These are phyloP conservation scores for Tylopilus sp. DNA, from an alignment of 768 basidiomycete genomes.

Conservation along the genomic window DNA sequence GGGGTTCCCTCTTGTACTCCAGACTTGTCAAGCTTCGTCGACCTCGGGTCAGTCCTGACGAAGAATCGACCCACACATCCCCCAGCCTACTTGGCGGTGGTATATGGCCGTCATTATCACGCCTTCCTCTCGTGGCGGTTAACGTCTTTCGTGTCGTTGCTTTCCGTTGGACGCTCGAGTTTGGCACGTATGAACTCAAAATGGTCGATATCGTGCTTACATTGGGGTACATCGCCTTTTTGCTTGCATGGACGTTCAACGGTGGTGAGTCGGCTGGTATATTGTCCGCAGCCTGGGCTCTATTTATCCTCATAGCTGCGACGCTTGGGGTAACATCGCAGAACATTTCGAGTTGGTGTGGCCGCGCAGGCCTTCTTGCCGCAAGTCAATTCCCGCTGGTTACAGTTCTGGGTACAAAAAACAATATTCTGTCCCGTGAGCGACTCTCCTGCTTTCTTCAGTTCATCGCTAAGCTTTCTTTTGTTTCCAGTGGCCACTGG, in stretches of 20 bases:
- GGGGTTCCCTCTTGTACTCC: slow-evolving; percentile 24
- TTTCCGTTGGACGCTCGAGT: slow-evolving; percentile 46
- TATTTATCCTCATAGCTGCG: slow-evolving; percentile 4
- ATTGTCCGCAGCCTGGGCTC: too few species aligned
- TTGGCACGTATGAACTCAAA: slow-evolving; percentile 39
- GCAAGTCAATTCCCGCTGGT: slow-evolving; percentile 41
- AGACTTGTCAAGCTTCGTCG: slow-evolving; percentile 11
- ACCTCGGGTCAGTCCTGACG: slow-evolving; percentile 1
- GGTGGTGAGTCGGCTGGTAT: slow-evolving; percentile 36
- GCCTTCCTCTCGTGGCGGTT: slow-evolving; percentile 36
- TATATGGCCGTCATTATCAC: slow-evolving; percentile 35
- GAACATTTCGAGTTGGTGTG: slow-evolving; percentile 24
- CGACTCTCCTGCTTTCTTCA: not conserved
- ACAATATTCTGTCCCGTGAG: slow-evolving; percentile 43
- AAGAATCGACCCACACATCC: slow-evolving; percentile 13
- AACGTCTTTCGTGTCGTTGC: slow-evolving; percentile 46
- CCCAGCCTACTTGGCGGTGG: slow-evolving; percentile 11
- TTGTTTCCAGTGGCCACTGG: slow-evolving; percentile 26
- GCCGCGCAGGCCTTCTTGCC: slow-evolving; percentile 31
- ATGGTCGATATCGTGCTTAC: slow-evolving; percentile 47
- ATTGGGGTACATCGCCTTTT: slow-evolving; percentile 41
- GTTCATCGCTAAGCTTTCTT: not conserved
- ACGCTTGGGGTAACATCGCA: not conserved
- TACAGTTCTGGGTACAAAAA: slow-evolving; percentile 46
- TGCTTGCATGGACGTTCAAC: slow-evolving; percentile 42